Conservation (phyloP, 371 early-diverging fungal species). For the Globomyces sp. region DNA sequence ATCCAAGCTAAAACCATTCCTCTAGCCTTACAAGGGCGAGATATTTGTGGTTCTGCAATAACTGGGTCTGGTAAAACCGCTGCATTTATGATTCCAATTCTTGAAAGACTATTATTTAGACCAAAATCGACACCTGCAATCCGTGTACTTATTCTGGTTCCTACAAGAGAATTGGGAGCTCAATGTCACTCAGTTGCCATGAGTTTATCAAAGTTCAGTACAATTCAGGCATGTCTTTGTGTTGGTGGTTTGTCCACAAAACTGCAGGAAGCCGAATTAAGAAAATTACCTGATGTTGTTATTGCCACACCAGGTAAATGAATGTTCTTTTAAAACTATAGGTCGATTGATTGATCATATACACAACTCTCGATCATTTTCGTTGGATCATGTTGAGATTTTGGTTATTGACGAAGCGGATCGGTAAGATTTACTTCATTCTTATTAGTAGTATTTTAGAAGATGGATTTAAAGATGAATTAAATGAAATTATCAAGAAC, state of each 20-base stretch:
- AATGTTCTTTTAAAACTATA: conserved; percentile 95
- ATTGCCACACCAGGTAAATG: conserved; percentile 98
- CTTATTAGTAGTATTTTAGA: conserved; percentile 84
- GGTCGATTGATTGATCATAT: conserved; percentile 96
- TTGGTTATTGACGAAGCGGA: conserved; percentile 99
- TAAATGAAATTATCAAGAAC: conserved; percentile 90
- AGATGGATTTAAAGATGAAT: conserved; percentile 98
- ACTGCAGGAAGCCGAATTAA: conserved; percentile 89
- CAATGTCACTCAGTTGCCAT: conserved; percentile 92
- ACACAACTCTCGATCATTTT: conserved; percentile 86
- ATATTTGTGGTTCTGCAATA: conserved; percentile 99
- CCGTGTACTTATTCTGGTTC: conserved; percentile 95
- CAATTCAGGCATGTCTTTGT: conserved; percentile 81
- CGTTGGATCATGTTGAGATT: conserved; percentile 90
- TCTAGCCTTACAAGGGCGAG: conserved; percentile 93
- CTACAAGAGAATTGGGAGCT: conserved; percentile 99
- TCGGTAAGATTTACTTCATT: conserved; percentile 46
- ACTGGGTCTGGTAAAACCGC: conserved; percentile 99
- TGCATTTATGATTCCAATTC: conserved; percentile 96
- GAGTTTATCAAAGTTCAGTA: conserved; percentile 85
- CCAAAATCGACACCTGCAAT: conserved; percentile 76
- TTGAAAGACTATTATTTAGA: conserved; percentile 91
- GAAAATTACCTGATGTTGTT: conserved; percentile 91
- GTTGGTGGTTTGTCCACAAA: conserved; percentile 90
- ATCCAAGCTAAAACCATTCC: conserved; percentile 98